phyloP scores from a whole-genome alignment of 2,329 filamentous ascomycete genomes.

The Fusarium ambrosium region DNA sequence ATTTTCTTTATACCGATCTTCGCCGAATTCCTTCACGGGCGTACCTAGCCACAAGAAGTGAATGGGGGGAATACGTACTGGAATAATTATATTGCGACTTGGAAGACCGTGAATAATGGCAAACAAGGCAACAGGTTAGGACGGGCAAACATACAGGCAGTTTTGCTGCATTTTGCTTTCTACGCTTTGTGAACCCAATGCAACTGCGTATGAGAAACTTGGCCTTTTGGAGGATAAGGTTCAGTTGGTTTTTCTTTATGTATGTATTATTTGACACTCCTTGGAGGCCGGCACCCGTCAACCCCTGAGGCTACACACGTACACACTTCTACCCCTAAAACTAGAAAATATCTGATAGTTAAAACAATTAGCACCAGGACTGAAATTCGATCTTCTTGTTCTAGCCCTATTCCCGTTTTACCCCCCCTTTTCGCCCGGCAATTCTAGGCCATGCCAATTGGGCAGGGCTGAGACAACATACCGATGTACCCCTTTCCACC shows the following conservation, averaged over 20 bases:
- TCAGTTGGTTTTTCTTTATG: background rate
- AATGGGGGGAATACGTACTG: background rate
- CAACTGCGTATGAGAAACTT: background rate
- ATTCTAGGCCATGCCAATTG: background rate
- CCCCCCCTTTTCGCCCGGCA: background rate
- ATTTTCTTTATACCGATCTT: background rate
- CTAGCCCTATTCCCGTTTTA: background rate
- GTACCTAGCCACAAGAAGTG: background rate
- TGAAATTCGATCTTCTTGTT: background rate
- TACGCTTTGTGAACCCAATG: background rate
- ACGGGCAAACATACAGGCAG: background rate
- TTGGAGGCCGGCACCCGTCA: background rate
- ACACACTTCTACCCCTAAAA: background rate
- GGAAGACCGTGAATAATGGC: background rate
- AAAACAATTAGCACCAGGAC: background rate
- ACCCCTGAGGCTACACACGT: background rate
- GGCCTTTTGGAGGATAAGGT: background rate
- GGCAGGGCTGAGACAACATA: background rate
- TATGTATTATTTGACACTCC: background rate
- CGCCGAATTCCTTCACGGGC: background rate
- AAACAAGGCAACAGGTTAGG: background rate
- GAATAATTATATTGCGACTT: background rate
- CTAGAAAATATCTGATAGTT: too few species aligned
- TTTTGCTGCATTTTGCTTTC: background rate
- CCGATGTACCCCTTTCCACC: background rate